Conservation (phyloP, 768 basidiomycete genomes). For the Pleurotus pulmonarius region DNA sequence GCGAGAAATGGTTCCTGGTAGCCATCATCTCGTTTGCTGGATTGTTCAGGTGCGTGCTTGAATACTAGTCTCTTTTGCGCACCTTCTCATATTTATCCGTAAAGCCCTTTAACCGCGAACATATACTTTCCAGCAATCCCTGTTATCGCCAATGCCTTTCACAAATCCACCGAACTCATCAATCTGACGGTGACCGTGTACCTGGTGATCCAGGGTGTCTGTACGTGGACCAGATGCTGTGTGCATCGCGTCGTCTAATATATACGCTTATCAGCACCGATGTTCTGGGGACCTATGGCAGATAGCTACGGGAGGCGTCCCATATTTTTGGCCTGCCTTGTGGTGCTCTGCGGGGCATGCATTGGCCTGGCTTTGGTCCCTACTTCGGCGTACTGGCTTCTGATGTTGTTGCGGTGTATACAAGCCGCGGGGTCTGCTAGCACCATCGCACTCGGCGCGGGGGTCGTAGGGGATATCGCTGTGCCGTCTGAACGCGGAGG, state of each 20-base stretch:
- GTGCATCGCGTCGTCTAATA: too few relatives aligned
- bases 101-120: slow-evolving; percentile 66
- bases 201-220: slow-evolving; percentile 61
- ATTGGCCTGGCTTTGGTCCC: slow-evolving; percentile 54
- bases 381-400: slow-evolving; percentile 65
- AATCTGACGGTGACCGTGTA: slow-evolving; percentile 76
- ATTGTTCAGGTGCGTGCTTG: slow-evolving; percentile 13
- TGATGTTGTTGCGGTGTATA: slow-evolving; percentile 74
- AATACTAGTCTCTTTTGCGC: neutral
- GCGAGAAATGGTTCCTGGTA: slow-evolving; percentile 19
- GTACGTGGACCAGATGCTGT: too few relatives aligned
- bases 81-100: neutral
- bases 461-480: slow-evolving; percentile 76
- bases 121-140: slow-evolving; percentile 84
- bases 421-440: slow-evolving; percentile 80
- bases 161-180: slow-evolving; percentile 65
- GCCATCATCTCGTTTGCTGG: slow-evolving; percentile 14
- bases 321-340: slow-evolving; percentile 57
- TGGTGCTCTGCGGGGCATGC: slow-evolving; percentile 62
- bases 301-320: slow-evolving; percentile 63
- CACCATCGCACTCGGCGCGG: slow-evolving; percentile 72
- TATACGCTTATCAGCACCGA: slow-evolving; percentile 38
- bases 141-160: slow-evolving; percentile 55
- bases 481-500: slow-evolving; percentile 68
- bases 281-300: slow-evolving; percentile 69